Evolutionary conservation across 148 eudicot species (phyloP).

Genomic region (Chenopodium quinoa): DNA sequence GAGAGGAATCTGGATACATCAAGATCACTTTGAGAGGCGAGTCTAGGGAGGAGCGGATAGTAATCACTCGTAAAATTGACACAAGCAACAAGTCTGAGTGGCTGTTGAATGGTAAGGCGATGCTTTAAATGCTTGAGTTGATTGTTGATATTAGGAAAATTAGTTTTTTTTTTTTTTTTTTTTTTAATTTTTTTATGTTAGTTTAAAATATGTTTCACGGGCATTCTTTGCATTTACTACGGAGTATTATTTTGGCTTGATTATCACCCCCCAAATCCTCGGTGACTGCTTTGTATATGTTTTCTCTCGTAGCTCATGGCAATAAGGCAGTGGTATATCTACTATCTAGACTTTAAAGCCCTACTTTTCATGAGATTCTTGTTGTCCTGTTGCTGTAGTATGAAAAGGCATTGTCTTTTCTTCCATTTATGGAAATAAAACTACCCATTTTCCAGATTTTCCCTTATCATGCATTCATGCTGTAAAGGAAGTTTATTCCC

Average conservation of each 20-base stretch:
- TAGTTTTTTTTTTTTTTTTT: not conserved
- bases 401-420: too few relatives aligned
- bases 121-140: not conserved
- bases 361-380: too few relatives aligned
- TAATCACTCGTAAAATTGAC: constrained; percentile 71
- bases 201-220: not conserved
- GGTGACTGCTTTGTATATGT: not conserved
- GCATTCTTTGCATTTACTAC: not conserved
- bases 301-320: not conserved
- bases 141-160: not conserved
- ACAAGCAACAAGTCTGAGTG: constrained; percentile 88
- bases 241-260: not conserved
- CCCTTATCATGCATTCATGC: too few relatives aligned
- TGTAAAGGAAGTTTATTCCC: too few relatives aligned
- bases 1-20: constrained; percentile 74
- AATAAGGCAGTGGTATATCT: too few relatives aligned
- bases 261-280: not conserved
- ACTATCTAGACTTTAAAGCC: too few relatives aligned
- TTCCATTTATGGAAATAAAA: too few relatives aligned
- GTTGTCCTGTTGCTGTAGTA: too few relatives aligned
- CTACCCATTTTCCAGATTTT: too few relatives aligned
- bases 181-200: not conserved
- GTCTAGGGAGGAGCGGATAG: constrained; percentile 39
- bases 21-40: constrained; percentile 71
- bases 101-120: constrained; percentile 60